Evolutionary conservation across 2,329 filamentous ascomycete genomes (phyloP).

Genomic region (Tolypocladium pustulatum): DNA sequence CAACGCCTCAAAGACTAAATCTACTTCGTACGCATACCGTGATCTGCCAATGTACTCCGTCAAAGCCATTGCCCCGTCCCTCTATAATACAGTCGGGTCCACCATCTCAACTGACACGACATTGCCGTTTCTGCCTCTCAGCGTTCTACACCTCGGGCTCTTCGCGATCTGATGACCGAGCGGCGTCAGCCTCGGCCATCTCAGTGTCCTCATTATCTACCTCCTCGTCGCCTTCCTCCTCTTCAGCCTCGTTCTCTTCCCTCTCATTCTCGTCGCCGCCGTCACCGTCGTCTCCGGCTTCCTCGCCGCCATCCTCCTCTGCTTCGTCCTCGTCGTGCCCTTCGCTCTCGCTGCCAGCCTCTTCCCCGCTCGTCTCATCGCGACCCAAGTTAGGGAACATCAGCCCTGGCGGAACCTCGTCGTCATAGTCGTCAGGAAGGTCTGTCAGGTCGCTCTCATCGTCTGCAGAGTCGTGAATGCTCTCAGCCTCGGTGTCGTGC

Average conservation of each 20-base stretch:
- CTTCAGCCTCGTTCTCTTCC: constrained; percentile 6
- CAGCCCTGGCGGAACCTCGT: constrained; percentile 42
- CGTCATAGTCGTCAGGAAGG: constrained; percentile 46
- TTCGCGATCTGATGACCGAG: constrained; percentile 1
- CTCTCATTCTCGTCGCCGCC: constrained; percentile 4
- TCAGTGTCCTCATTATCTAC: constrained; percentile 2
- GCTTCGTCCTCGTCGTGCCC: constrained; percentile 24
- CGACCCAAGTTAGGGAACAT: constrained; percentile 39
- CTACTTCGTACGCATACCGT: neutral
- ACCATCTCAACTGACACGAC: neutral
- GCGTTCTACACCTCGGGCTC: constrained; percentile 3
- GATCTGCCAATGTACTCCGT: neutral
- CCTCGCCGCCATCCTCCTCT: constrained; percentile 9
- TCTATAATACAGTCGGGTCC: no score
- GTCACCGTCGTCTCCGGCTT: constrained; percentile 2
- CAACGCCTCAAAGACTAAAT: neutral
- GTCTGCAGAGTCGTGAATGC: constrained; percentile 54
- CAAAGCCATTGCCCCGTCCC: neutral
- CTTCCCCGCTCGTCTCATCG: constrained; percentile 16
- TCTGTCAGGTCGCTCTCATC: constrained; percentile 63
- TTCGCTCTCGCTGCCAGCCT: constrained; percentile 24
- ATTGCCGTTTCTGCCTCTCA: constrained; percentile 2
- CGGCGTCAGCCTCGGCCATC: neutral
- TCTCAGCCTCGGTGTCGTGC: constrained; percentile 31
- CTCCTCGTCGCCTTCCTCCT: constrained; percentile 5